Evolutionary conservation across 2,329 filamentous ascomycete genomes (phyloP).

Genomic region (Eutypa lata): DNA sequence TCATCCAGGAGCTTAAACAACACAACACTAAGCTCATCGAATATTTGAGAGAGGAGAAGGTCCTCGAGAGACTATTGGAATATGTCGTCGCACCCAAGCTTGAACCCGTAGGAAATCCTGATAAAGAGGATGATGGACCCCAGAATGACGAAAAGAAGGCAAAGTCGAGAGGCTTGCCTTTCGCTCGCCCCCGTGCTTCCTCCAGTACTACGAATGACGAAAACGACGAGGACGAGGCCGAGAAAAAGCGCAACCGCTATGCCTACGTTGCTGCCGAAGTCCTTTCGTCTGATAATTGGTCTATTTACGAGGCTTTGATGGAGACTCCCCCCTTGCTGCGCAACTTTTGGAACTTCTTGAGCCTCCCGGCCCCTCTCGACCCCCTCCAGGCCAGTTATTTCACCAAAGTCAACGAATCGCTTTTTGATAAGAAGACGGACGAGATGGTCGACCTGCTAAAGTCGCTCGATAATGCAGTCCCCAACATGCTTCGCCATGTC

Average conservation of each 20-base stretch:
- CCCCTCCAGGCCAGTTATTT: conserved; percentile 96
- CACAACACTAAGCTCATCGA: conserved; percentile 98
- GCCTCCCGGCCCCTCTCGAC: conserved; percentile 79
- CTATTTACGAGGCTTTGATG: conserved; percentile 88
- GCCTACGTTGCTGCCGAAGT: conserved; percentile 92
- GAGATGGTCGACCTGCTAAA: conserved; percentile 94
- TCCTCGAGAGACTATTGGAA: conserved; percentile 80
- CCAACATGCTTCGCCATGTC: conserved; percentile 86
- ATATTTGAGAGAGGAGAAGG: conserved; percentile 83
- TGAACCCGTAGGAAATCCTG: conserved; percentile 52
- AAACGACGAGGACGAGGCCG: conserved; percentile 68
- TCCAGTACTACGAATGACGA: conserved; percentile 49
- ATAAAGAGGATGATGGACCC: conserved; percentile 37
- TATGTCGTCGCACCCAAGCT: conserved; percentile 84
- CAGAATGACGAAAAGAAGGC: conserved; percentile 40
- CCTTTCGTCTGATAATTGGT: conserved; percentile 93
- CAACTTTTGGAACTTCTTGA: conserved; percentile 89
- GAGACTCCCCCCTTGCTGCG: conserved; percentile 75
- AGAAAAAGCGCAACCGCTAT: conserved; percentile 90
- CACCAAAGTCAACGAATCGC: conserved; percentile 96
- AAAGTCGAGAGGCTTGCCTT: conserved; percentile 36
- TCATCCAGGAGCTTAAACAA: conserved; percentile 97
- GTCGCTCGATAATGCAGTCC: conserved; percentile 74
- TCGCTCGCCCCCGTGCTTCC: conserved; percentile 51
- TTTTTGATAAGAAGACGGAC: conserved; percentile 96